Evolutionary conservation across 176 grass and related monocot species (phyloP), one percentile per base, ranked within the genome.

Genomic region (Pharus latifolius): DNA sequence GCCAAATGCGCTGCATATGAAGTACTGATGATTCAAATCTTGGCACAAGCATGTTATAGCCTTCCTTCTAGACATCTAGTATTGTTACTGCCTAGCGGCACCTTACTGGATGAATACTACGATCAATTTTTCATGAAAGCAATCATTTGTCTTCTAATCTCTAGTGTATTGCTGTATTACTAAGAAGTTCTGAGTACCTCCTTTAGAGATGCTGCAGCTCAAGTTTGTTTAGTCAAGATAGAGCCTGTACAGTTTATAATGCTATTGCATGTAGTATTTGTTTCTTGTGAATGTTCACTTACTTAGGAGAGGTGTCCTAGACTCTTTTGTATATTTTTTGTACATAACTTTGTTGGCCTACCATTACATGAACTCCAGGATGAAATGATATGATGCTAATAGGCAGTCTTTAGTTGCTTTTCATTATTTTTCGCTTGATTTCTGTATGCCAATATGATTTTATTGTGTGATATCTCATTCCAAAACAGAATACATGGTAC

Each of bases 401-500:
- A 28, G 8, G 12, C 31, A 58, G 0, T 6, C 17, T 31, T 17
- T 74, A 18, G 18, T 49, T 73, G 29, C 69, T 84, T 67, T 54
- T 51, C 23, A 29, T 13, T 60, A 30, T 28, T 55, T 61, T 76
- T 43, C 3, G 38, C 34, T 22, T 10, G 56, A 69, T 55, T 48
- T 23, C 30, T 65, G 41, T 63, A 30, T 66, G 48, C 42, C 80
- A 48, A 71, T 65, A 57, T n/a, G 20, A 50, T 49, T 64, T 69
- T 67, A 26, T 56, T 77, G 28, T 67, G 15, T 63, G 50, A 31
- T 79, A 18, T 70, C 78, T 81, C 63, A 69, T 81, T 49, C 25
- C 63, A 27, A 68, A 88, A 81, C 79, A 96, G 92, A 75, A 73
- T 91, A 74, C 92, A 96, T 91, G 92, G 92, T 32, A 88, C 72